These are phyloP conservation scores for Paramecium primaurelia DNA, from an alignment of 73 alveolate species.

Conservation along the genomic window DNA sequence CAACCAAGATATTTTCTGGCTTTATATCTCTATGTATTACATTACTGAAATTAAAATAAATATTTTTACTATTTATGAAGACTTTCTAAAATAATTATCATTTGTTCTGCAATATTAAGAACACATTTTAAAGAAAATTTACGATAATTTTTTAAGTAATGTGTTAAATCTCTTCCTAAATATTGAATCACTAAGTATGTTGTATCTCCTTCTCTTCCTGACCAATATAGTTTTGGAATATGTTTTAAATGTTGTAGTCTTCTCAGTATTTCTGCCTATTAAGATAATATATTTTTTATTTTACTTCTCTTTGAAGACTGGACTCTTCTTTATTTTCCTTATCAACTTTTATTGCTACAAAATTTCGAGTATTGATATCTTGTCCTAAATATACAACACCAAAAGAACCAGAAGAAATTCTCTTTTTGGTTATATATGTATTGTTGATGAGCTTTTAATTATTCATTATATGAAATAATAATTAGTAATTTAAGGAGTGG, in stretches of 20 bases:
- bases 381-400: conserved; percentile 84
- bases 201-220: conserved; percentile 76
- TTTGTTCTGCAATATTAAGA: conserved; percentile 85
- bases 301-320: neutral
- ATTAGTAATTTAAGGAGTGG: neutral
- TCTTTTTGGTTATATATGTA: conserved; percentile 43
- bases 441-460: conserved; percentile 35
- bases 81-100: conserved; percentile 80
- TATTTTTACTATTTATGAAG: conserved; percentile 76
- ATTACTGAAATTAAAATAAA: neutral
- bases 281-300: neutral
- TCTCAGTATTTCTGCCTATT: conserved; percentile 26
- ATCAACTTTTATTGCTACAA: neutral
- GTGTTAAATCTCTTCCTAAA: conserved; percentile 91
- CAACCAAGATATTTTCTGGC: conserved; percentile 82
- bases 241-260: neutral
- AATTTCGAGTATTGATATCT: conserved; percentile 22
- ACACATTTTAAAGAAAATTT: conserved; percentile 81
- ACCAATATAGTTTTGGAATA: conserved; percentile 42
- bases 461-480: neutral
- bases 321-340: neutral
- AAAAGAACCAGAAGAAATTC: conserved; percentile 90
- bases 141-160: conserved; percentile 75
- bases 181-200: conserved; percentile 80
- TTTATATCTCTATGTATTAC: conserved; percentile 89